Percentiles rank a stretch among this genome's conserved stretches.
phyloP scores from a whole-genome alignment of 2,329 filamentous ascomycete genomes.

The Aspergillus sp. region DNA sequence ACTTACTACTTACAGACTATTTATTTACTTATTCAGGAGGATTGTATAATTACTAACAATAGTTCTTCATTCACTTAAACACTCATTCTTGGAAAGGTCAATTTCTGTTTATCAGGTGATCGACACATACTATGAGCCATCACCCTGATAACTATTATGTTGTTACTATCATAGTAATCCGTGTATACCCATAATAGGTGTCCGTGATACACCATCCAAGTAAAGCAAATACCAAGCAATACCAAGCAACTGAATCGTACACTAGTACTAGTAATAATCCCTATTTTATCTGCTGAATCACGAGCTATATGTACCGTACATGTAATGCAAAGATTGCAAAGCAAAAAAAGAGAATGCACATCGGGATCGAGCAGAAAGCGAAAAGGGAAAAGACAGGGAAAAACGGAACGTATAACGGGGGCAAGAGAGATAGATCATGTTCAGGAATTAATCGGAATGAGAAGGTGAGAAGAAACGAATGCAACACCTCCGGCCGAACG shows the following conservation, averaged over 20 bases:
- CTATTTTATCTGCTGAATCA: slow-evolving; percentile 9
- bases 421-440: neutral
- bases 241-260: neutral
- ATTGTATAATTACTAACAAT: too few relatives aligned
- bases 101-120: too few relatives aligned
- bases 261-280: neutral
- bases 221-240: neutral
- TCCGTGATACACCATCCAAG: neutral
- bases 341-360: neutral
- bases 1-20: too few relatives aligned
- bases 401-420: neutral
- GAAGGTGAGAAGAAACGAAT: slow-evolving; percentile 11
- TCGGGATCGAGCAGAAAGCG: too few relatives aligned
- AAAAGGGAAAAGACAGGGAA: too few relatives aligned
- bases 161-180: too few relatives aligned
- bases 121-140: too few relatives aligned
- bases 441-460: neutral
- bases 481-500: slow-evolving; percentile 5
- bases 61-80: too few relatives aligned
- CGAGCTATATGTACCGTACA: slow-evolving; percentile 20
- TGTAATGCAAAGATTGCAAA: slow-evolving; percentile 12
- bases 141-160: too few relatives aligned
- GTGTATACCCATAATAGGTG: too few relatives aligned
- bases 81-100: too few relatives aligned
- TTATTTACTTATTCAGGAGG: too few relatives aligned